Base-by-base conservation (phyloP, 2,329 filamentous ascomycete species). In the Chrysosporium queenslandicum region DNA sequence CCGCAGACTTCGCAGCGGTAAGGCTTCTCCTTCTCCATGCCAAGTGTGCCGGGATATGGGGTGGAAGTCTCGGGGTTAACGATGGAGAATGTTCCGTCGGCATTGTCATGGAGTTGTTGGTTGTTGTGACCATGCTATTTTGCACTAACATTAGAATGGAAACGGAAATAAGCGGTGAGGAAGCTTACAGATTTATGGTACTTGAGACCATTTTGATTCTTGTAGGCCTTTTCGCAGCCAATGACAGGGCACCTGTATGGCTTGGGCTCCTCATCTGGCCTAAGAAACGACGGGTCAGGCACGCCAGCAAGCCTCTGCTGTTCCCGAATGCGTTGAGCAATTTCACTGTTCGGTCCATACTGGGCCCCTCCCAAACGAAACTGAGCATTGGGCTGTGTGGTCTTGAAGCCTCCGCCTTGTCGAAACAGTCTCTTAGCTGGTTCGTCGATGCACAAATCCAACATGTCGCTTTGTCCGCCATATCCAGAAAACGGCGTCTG, bases 1-100 rank as follows among this genome's bases (percentile, higher is more conserved):
- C 91, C 90, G 66, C 92, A 98, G 9, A 89, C 85, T 59, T 97
- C 90, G 69, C 92, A 98, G 65, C 90, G 90, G 68, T 97, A 97
- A 2, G 92, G 92, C 74, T 98, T 98, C 74, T 97, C 91, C 69
- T 97, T 98, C 72, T 98, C 92, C 92, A 98, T 98, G n/a, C 92
- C 92, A 32, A 95, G 76, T 0, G 92, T 97, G 29, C 92, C 92
- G 0, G 92, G 92, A 59, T 97, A 98, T 0, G 92, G 92, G 1
- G 88, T 81, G 25, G 87, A 92, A 0, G 92, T 97, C 64, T 95
- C 87, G 0, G 92, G 92, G 62, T 98, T 94, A 48, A 98, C 91
- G 59, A 98, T 98, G 0, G 91, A 97, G 66, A 95, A 97, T 1
- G 92, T 96, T 48, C 92, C 92, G 64, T 98, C 92, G 14, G 87